Evolutionary conservation across 2,329 filamentous ascomycete species (phyloP).

Genomic region (Diplodia mutila): DNA sequence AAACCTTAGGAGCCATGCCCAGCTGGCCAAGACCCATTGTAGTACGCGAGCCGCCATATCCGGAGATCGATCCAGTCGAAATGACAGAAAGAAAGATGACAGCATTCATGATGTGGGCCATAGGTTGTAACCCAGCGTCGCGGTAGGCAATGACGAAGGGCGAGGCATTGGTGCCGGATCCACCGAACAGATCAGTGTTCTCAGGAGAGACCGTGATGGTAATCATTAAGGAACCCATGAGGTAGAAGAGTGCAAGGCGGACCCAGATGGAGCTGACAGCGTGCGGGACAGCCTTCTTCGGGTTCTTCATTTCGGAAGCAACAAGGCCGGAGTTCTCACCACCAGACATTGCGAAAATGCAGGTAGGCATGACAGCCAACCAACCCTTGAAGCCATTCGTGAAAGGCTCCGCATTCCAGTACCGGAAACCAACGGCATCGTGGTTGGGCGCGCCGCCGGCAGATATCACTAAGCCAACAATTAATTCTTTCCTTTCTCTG

Average conservation of each 20-base stretch:
- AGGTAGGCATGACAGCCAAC: conserved; percentile 41
- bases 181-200: conserved; percentile 48
- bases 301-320: conserved; percentile 51
- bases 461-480: conserved; percentile 40
- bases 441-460: conserved; percentile 49
- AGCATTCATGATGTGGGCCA: conserved; percentile 54
- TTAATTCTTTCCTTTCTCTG: neutral
- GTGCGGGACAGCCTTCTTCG: conserved; percentile 47
- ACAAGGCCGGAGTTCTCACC: conserved; percentile 51
- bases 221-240: conserved; percentile 51
- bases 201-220: conserved; percentile 50
- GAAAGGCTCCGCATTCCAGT: conserved; percentile 50
- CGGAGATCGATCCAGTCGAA: conserved; percentile 50
- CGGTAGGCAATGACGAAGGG: conserved; percentile 53
- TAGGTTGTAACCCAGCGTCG: conserved; percentile 42
- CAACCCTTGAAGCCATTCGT: conserved; percentile 52
- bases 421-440: conserved; percentile 49
- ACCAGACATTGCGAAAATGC: conserved; percentile 47
- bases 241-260: conserved; percentile 52
- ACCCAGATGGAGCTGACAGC: conserved; percentile 53
- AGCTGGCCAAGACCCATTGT: conserved; percentile 50
- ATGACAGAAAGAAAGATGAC: conserved; percentile 54
- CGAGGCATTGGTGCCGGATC: conserved; percentile 47
- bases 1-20: conserved; percentile 46
- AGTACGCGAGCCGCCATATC: conserved; percentile 51